Evolutionary conservation across 768 basidiomycete species (phyloP).

Genomic region (Xerocomus potaroensis): DNA sequence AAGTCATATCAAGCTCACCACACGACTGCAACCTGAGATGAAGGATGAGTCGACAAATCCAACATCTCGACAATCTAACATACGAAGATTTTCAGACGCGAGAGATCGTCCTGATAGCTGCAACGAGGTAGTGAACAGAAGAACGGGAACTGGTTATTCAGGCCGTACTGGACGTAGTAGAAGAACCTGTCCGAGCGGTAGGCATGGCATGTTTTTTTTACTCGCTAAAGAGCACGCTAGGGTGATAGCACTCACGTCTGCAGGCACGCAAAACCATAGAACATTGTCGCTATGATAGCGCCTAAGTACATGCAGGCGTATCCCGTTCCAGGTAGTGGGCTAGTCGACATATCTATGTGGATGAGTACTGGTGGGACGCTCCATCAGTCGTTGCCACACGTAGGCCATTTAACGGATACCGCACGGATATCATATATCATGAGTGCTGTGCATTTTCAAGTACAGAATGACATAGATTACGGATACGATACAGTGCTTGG

Average conservation of each 20-base stretch:
- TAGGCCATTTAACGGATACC: too few species aligned
- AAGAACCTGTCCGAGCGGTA: background rate
- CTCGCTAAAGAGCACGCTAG: background rate
- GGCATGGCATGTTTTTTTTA: background rate
- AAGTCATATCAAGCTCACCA: background rate
- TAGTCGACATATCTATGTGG: background rate
- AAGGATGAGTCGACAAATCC: background rate
- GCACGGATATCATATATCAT: too few species aligned
- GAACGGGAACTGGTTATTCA: too few species aligned
- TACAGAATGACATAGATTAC: too few species aligned
- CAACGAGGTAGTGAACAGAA: background rate
- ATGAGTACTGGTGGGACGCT: too few species aligned
- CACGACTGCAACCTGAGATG: background rate
- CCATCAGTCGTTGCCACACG: too few species aligned
- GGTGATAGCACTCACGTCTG: background rate
- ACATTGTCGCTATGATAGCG: background rate
- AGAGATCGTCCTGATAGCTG: background rate
- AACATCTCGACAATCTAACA: background rate
- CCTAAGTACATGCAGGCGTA: background rate
- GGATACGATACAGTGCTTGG: too few species aligned
- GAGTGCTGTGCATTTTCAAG: too few species aligned
- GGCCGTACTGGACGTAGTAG: constrained; percentile 1
- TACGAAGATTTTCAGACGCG: background rate
- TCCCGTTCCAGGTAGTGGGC: background rate
- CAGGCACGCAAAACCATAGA: constrained; percentile 1